A percentile compares a stretch with the other conserved stretches of the same genome.
Evolutionary conservation across 106 monocot species (phyloP).

Genomic region (Posidonia australis): DNA sequence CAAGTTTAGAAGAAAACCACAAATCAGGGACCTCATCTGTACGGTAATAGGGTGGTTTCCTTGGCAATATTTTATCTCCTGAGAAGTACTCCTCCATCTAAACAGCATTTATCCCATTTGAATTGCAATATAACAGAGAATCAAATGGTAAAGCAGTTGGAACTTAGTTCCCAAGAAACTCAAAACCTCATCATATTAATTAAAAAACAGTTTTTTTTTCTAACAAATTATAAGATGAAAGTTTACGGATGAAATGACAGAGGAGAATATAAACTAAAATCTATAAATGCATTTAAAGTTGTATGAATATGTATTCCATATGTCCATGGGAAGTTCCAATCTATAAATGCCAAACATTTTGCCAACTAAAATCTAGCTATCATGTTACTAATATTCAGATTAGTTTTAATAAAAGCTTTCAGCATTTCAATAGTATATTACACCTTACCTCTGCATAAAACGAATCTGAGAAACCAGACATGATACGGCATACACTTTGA

Average conservation of each 20-base stretch:
- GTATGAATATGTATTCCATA: no score
- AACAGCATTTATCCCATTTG: background rate
- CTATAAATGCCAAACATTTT: no score
- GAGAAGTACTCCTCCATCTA: slow-evolving; percentile 94
- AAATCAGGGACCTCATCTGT: slow-evolving; percentile 76
- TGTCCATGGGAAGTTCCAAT: no score
- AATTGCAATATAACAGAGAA: background rate
- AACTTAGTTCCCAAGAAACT: no score
- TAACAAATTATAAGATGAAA: no score
- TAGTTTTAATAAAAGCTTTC: background rate
- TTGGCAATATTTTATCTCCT: slow-evolving; percentile 56
- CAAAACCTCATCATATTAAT: no score
- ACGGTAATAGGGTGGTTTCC: slow-evolving; percentile 74
- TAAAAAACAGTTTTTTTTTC: background rate
- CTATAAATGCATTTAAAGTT: no score
- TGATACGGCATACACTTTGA: slow-evolving; percentile 94
- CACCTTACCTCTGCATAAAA: slow-evolving; percentile 70
- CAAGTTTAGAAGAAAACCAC: slow-evolving; percentile 82
- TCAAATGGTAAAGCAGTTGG: no score
- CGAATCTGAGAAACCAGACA: slow-evolving; percentile 92
- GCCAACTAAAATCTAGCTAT: no score
- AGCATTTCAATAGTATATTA: background rate
- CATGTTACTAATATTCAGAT: background rate
- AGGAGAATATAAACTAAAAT: no score
- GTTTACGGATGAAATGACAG: no score